Conservation (phyloP, 2,329 filamentous ascomycete species). For the Trichoderma semiorbis region DNA sequence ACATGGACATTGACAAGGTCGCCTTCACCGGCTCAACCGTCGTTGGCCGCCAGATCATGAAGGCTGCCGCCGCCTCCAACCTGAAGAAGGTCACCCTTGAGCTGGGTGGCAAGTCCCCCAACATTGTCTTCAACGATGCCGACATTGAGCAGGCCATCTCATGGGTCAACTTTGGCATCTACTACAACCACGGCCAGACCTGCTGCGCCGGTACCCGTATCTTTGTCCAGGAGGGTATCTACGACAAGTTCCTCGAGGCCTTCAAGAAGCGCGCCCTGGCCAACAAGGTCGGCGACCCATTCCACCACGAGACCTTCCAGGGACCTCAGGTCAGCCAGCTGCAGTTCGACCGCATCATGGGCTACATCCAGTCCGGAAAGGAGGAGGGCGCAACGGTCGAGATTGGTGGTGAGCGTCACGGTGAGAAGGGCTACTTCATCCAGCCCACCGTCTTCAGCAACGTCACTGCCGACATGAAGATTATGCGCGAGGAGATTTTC, state of each 20-base stretch:
- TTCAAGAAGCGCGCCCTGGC: conserved; percentile 73
- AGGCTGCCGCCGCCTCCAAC: conserved; percentile 73
- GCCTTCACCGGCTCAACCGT: conserved; percentile 77
- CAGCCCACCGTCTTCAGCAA: conserved; percentile 87
- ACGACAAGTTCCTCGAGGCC: conserved; percentile 77
- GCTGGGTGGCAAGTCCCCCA: conserved; percentile 76
- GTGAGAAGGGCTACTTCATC: conserved; percentile 82
- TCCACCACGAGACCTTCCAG: conserved; percentile 76
- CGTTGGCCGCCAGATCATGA: conserved; percentile 74
- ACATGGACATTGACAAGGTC: conserved; percentile 81
- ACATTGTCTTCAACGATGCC: conserved; percentile 76
- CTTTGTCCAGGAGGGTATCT: conserved; percentile 81
- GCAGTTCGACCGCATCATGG: conserved; percentile 87
- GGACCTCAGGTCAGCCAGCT: conserved; percentile 82
- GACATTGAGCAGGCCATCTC: conserved; percentile 73
- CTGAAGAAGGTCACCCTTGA: conserved; percentile 80
- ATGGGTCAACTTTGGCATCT: conserved; percentile 72
- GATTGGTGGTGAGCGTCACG: conserved; percentile 52
- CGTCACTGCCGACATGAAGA: conserved; percentile 80
- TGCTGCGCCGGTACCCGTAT: conserved; percentile 77
- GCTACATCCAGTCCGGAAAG: conserved; percentile 67
- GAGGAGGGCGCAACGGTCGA: conserved; percentile 60
- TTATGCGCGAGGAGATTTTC: conserved; percentile 90
- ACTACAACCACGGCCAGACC: conserved; percentile 63
- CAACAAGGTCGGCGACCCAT: conserved; percentile 83